phyloP scores from a whole-genome alignment of 176 grass and related monocot species.

The Musa schizocarpa region DNA sequence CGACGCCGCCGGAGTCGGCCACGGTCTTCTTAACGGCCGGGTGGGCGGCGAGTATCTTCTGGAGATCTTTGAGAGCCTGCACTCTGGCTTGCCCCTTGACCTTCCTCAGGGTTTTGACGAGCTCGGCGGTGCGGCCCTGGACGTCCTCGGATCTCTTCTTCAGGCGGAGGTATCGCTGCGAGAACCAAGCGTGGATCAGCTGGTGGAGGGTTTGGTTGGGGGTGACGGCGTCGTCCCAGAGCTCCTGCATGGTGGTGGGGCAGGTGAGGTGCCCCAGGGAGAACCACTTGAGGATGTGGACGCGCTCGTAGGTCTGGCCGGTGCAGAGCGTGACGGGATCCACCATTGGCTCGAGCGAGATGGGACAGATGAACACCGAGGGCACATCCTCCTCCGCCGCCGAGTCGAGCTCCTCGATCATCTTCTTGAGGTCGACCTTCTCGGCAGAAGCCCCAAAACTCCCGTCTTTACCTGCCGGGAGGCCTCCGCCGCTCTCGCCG shows the following conservation, averaged over 20 bases:
- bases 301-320: conserved; percentile 90
- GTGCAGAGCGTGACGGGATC: conserved; percentile 98
- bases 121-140: conserved; percentile 69
- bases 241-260: conserved; percentile 96
- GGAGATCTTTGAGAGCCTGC: conserved; percentile 57
- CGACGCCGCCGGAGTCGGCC: conserved; percentile 41
- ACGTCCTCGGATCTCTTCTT: conserved; percentile 93
- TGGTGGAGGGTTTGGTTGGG: conserved; percentile 82
- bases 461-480: conserved; percentile 30
- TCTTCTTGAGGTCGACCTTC: conserved; percentile 56
- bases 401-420: conserved; percentile 90
- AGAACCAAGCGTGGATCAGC: conserved; percentile 90
- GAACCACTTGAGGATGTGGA: conserved; percentile 71
- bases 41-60: conserved; percentile 38
- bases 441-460: conserved; percentile 1
- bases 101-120: conserved; percentile 51
- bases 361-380: conserved; percentile 87
- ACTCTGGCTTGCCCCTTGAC: conserved; percentile 78
- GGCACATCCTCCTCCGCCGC: conserved; percentile 62
- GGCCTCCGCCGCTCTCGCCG: conserved; percentile 18
- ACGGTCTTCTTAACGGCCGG: conserved; percentile 64
- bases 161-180: conserved; percentile 53
- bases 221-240: conserved; percentile 78
- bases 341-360: conserved; percentile 95
- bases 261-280: conserved; percentile 84